Percentiles rank a stretch among this genome's conserved stretches.
Conservation (phyloP, 1,284 basidiomycete species). For the Leccinum subrobustum region DNA sequence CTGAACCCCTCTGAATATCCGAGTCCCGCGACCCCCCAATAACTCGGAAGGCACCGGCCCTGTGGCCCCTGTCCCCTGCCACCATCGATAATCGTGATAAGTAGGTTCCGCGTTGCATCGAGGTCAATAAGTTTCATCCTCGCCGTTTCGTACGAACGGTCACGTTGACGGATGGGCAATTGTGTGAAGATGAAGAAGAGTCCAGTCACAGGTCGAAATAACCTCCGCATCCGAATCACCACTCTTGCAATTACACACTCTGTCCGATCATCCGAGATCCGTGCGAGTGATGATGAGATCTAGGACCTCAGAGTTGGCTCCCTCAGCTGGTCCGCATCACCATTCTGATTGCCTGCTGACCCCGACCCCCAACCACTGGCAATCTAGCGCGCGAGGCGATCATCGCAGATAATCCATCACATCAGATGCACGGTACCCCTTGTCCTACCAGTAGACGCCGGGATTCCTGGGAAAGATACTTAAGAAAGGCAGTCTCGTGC, state of each 20-base stretch:
- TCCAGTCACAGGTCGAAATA: background rate
- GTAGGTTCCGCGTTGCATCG: background rate
- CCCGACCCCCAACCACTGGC: background rate
- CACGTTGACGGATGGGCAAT: background rate
- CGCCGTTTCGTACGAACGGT: background rate
- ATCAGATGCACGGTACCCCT: background rate
- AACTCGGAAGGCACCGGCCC: background rate
- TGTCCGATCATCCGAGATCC: no score
- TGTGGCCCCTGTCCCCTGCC: background rate
- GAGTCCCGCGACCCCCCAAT: background rate
- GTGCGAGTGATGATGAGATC: background rate
- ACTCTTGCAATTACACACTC: no score
- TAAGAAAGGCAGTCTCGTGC: background rate
- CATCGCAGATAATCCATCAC: background rate
- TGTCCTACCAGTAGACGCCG: constrained; percentile 5
- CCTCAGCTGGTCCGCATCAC: background rate
- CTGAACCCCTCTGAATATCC: background rate
- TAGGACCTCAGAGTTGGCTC: background rate
- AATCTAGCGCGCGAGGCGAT: background rate
- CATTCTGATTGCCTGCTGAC: background rate
- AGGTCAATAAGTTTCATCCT: background rate
- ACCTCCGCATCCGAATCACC: background rate
- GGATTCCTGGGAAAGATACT: constrained; percentile 2
- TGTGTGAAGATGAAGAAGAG: background rate
- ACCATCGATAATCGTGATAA: background rate